phyloP scores from a whole-genome alignment of 305 asterid species.

The Fraxinus xanthoxyloides region DNA sequence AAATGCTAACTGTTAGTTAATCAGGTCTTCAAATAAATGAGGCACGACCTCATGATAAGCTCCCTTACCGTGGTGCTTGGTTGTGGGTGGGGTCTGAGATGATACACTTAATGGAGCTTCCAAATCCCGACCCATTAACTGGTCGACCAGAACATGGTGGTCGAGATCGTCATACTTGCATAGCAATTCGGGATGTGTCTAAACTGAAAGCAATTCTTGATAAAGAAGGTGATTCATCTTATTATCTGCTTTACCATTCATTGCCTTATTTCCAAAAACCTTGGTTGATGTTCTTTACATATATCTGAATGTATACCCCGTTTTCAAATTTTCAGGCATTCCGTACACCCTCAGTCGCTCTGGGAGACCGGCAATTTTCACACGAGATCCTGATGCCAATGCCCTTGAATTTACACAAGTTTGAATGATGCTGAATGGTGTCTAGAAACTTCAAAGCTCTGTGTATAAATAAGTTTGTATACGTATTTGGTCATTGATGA shows the following conservation, averaged over 20 bases:
- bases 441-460: no score
- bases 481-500: no score
- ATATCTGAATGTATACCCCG: conserved; percentile 36
- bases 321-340: conserved; percentile 47
- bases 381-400: conserved; percentile 82
- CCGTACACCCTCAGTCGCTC: conserved; percentile 46
- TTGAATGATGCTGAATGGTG: no score
- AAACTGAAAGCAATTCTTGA: conserved; percentile 78
- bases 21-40: conserved; percentile 74
- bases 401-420: conserved; percentile 85
- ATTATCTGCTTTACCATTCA: not conserved
- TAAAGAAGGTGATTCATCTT: conserved; percentile 49
- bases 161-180: conserved; percentile 84
- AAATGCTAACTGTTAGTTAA: conserved; percentile 1
- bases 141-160: conserved; percentile 94
- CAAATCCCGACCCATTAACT: conserved; percentile 36
- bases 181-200: conserved; percentile 70
- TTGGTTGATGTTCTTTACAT: not conserved
- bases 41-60: conserved; percentile 88
- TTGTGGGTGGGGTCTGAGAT: conserved; percentile 91
- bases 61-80: conserved; percentile 95
- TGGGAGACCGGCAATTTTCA: conserved; percentile 49
- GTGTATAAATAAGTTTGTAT: no score
- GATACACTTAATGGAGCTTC: conserved; percentile 63
- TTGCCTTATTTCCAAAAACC: not conserved